Conservation (phyloP, 345 rosid species). For the Ricinus communis region DNA sequence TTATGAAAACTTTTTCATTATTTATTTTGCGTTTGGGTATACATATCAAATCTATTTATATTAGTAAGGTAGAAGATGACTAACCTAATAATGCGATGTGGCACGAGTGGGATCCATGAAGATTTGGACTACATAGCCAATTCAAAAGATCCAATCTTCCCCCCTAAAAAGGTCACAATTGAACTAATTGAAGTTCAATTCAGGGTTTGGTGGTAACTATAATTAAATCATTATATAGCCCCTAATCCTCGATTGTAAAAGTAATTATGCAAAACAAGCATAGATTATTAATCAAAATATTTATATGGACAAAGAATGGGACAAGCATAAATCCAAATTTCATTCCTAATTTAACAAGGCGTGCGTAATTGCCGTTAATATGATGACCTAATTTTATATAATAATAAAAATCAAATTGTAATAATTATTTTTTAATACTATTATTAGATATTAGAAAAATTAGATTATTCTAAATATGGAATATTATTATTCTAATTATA, state of each 20-base stretch:
- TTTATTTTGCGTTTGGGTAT: too few relatives aligned
- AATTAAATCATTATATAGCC: conserved; percentile 16
- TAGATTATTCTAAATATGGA: too few relatives aligned
- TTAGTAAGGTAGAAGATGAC: neutral
- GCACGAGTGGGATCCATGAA: conserved; percentile 35
- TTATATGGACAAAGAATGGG: conserved; percentile 22
- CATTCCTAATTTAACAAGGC: neutral
- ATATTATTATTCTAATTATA: too few relatives aligned
- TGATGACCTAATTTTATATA: neutral
- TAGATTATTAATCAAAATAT: conserved; percentile 6
- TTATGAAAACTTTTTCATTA: neutral
- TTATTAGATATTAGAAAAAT: too few relatives aligned
- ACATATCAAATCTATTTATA: too few relatives aligned
- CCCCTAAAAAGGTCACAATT: conserved; percentile 21
- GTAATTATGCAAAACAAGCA: neutral
- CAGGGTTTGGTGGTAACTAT: conserved; percentile 25
- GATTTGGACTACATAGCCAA: conserved; percentile 25
- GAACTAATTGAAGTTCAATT: conserved; percentile 17
- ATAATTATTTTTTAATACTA: too few relatives aligned
- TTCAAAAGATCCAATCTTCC: conserved; percentile 20
- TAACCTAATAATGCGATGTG: conserved; percentile 26
- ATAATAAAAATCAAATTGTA: too few relatives aligned
- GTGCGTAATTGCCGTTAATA: neutral
- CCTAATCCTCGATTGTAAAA: conserved; percentile 5
- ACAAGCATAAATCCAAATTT: conserved; percentile 12